Base-by-base conservation (phyloP, 192 early-diverging fungal genomes). In the Coemansia sp. region DNA sequence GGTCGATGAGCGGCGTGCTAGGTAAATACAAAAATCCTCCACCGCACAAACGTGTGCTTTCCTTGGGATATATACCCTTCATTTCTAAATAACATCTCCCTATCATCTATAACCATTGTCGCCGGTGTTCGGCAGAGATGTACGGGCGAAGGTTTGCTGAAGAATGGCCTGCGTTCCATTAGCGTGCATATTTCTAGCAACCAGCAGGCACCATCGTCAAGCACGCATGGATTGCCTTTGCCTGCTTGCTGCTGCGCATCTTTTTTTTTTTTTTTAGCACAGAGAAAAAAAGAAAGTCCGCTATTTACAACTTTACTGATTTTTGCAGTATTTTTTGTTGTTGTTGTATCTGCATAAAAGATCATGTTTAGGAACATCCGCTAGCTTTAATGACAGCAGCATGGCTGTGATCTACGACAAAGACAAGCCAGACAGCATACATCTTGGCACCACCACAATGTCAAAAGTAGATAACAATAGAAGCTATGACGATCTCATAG, bases 311-410 rank as follows among this genome's bases (percentile, higher is more conserved):
- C 39, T 46, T 46, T 46, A 14, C 39, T 46, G 39, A 46, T 46
- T 46, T 10, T 46, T 14, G 17, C 33, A 36, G 6, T 27, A 36
- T 46, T 1, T 17, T 46, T 46, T 46, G 11, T 17, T 46, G 39
- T 46, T 39, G 8, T 39, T 46, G 39, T 46, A 7, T 10, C 9
- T 46, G 39, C 17, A 17, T 46, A 46, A 46, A 17, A 46, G 9
- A 46, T 46, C 39, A 46, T 46, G 39, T 46, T 9, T 46, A 46
- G 27, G 54, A 36, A 31, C 27, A 59, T 33, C n/a, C 57, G 57
- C 57, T 59, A 19, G 54, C 25, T 54, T 27, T 54, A 6, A 8
- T 22, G 54, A 23, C 54, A 23, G 8, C 7, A 22, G 6, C 54
- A 54, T 27, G 21, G 19, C 21, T 22, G 54, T 25, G 54, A 25